Conservation (phyloP, 345 rosid species). For the Salix koriyanagi region DNA sequence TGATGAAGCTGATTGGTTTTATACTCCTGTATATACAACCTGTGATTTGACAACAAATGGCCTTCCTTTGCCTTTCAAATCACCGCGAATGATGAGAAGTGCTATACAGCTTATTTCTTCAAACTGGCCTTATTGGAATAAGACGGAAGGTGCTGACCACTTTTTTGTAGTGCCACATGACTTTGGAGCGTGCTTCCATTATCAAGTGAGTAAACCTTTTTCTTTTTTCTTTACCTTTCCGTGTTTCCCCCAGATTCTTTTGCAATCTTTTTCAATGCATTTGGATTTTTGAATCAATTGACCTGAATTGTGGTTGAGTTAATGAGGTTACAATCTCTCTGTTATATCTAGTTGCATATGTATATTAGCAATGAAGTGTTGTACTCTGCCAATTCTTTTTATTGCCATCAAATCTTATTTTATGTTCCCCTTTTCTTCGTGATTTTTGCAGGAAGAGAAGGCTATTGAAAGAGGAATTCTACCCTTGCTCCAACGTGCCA, state of each 20-base stretch:
- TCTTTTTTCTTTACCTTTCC: background rate
- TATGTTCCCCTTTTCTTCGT: background rate
- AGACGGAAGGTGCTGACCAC: constrained; percentile 31
- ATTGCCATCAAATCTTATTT: background rate
- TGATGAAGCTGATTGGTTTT: constrained; percentile 34
- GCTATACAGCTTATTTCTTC: constrained; percentile 32
- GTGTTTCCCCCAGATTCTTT: background rate
- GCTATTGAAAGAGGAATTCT: constrained; percentile 86
- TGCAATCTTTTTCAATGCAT: background rate
- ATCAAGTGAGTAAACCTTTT: constrained; percentile 12
- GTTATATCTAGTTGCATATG: background rate
- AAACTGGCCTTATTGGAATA: constrained; percentile 30
- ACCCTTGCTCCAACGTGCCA: constrained; percentile 66
- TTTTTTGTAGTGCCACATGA: constrained; percentile 34
- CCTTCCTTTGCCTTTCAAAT: constrained; percentile 36
- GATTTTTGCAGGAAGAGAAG: constrained; percentile 70
- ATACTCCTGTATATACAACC: constrained; percentile 31
- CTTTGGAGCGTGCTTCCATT: constrained; percentile 32
- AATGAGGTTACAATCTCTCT: background rate
- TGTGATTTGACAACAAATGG: constrained; percentile 35
- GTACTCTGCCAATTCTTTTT: background rate
- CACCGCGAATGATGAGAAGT: constrained; percentile 35
- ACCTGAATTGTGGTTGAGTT: background rate
- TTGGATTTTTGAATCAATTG: background rate
- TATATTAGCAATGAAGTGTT: background rate